Evolutionary conservation across 257 asterid genomes (phyloP).

Genomic region (Euphrasia confusa): DNA sequence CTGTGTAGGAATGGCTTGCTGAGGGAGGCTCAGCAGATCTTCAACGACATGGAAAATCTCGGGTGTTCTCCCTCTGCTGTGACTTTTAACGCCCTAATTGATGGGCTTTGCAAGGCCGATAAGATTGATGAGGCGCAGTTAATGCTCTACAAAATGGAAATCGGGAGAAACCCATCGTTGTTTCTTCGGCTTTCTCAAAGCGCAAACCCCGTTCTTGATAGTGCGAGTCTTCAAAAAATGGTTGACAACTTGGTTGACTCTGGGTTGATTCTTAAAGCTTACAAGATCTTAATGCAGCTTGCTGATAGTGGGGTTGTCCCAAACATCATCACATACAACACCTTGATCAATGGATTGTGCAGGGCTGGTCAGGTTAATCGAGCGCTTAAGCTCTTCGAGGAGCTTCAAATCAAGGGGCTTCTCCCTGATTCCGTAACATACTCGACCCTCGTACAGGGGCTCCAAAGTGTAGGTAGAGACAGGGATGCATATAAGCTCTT

Average conservation of each 20-base stretch:
- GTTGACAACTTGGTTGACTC: constrained; percentile 58
- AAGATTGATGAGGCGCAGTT: constrained; percentile 61
- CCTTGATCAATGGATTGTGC: constrained; percentile 77
- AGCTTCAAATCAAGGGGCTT: constrained; percentile 62
- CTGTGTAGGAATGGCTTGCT: constrained; percentile 70
- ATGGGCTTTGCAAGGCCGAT: constrained; percentile 71
- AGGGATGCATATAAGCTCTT: constrained; percentile 54
- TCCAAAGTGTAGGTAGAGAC: constrained; percentile 47
- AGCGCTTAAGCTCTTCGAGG: constrained; percentile 63
- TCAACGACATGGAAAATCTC: constrained; percentile 67
- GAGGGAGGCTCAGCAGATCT: constrained; percentile 66
- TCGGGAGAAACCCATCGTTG: constrained; percentile 66
- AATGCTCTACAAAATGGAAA: constrained; percentile 72
- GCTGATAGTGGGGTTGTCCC: constrained; percentile 73
- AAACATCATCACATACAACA: constrained; percentile 59
- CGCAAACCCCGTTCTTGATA: constrained; percentile 50
- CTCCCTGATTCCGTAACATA: constrained; percentile 76
- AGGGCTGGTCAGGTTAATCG: constrained; percentile 51
- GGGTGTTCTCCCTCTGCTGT: constrained; percentile 77
- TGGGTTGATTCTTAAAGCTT: constrained; percentile 66
- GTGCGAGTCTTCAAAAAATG: constrained; percentile 51
- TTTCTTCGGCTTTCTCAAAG: constrained; percentile 91
- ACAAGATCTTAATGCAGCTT: constrained; percentile 65
- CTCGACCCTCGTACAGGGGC: constrained; percentile 71
- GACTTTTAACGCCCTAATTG: constrained; percentile 77